Evolutionary conservation across 805 yeast species (phyloP).

Genomic region (Metschnikowia bowlesiae): DNA sequence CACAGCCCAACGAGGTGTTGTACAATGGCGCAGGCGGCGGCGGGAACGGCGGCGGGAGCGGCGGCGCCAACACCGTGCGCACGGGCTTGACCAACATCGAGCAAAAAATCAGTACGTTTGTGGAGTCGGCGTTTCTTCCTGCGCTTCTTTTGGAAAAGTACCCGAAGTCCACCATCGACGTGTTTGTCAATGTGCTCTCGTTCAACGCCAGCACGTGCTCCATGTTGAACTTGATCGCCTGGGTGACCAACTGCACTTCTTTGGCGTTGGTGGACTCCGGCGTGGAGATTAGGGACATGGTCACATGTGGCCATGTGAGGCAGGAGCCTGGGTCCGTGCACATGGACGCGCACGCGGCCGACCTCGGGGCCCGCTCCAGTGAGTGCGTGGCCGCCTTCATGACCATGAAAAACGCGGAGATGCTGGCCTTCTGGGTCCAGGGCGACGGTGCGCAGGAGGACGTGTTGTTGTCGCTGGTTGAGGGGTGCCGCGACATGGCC

Average conservation of each 20-base stretch:
- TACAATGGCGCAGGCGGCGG: conserved; percentile 17
- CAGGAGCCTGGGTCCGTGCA: conserved; percentile 9
- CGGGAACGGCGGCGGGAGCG: conserved; percentile 19
- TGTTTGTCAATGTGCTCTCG: conserved; percentile 67
- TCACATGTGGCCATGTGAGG: conserved; percentile 55
- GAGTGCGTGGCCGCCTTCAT: conserved; percentile 44
- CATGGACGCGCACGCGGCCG: conserved; percentile 11
- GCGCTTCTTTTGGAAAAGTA: conserved; percentile 62
- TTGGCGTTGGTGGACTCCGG: conserved; percentile 83
- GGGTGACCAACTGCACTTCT: conserved; percentile 59
- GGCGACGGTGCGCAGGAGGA: conserved; percentile 26
- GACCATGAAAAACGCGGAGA: conserved; percentile 50
- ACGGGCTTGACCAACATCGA: conserved; percentile 36
- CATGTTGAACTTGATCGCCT: conserved; percentile 40
- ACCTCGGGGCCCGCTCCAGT: conserved; percentile 1
- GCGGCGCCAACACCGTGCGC: conserved; percentile 23
- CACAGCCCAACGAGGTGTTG: conserved; percentile 34
- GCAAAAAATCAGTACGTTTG: conserved; percentile 47
- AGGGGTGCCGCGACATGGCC: conserved; percentile 44
- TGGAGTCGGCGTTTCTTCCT: conserved; percentile 49
- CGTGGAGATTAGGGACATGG: conserved; percentile 73
- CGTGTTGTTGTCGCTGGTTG: conserved; percentile 26
- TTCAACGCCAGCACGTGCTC: conserved; percentile 23
- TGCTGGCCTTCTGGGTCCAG: conserved; percentile 56
- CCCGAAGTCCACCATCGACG: conserved; percentile 86